Percentiles rank a stretch among this genome's conserved stretches.
Evolutionary conservation across 2,329 filamentous ascomycete species (phyloP).

Genomic region (Penicillium sp.): DNA sequence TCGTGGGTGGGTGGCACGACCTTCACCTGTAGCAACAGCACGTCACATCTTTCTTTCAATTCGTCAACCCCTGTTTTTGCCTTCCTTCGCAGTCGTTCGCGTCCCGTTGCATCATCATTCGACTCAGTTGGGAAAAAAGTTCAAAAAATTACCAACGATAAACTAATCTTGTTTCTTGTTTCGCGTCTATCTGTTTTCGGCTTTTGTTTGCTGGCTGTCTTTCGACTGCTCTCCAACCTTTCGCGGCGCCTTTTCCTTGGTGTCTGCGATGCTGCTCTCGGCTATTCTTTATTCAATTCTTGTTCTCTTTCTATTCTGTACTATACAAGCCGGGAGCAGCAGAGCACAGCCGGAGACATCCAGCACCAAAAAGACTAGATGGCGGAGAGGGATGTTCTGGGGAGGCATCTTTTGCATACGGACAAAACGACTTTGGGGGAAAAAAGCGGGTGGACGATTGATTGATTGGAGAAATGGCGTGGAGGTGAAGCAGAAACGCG

Average conservation of each 20-base stretch:
- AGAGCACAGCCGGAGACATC: constrained; percentile 9
- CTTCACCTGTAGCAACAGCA: constrained; percentile 54
- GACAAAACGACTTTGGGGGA: constrained; percentile 14
- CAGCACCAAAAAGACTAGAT: constrained; percentile 28
- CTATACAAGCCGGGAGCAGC: constrained; percentile 19
- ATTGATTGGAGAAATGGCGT: constrained; percentile 1
- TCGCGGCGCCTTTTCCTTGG: neutral
- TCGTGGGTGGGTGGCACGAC: constrained; percentile 88
- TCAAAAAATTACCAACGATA: constrained; percentile 25
- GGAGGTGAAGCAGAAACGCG: constrained; percentile 11
- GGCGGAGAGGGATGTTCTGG: constrained; percentile 17
- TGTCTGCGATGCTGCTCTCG: constrained; percentile 6
- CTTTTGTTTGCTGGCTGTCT: constrained; percentile 17
- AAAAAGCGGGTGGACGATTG: constrained; percentile 11
- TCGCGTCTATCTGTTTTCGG: constrained; percentile 20
- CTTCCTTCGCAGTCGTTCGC: constrained; percentile 15
- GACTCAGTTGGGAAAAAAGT: constrained; percentile 27
- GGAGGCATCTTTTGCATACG: constrained; percentile 16
- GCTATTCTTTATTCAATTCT: constrained; percentile 8
- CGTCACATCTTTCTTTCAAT: constrained; percentile 11
- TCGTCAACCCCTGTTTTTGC: constrained; percentile 15
- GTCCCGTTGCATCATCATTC: constrained; percentile 18
- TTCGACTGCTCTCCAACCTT: constrained; percentile 11
- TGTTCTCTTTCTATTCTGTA: constrained; percentile 19
- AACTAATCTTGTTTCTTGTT: constrained; percentile 22